A percentile compares a stretch with the other conserved stretches of the same genome.
phyloP scores from a whole-genome alignment of 176 grass and related monocot genomes.

The Aegilops speltoides region DNA sequence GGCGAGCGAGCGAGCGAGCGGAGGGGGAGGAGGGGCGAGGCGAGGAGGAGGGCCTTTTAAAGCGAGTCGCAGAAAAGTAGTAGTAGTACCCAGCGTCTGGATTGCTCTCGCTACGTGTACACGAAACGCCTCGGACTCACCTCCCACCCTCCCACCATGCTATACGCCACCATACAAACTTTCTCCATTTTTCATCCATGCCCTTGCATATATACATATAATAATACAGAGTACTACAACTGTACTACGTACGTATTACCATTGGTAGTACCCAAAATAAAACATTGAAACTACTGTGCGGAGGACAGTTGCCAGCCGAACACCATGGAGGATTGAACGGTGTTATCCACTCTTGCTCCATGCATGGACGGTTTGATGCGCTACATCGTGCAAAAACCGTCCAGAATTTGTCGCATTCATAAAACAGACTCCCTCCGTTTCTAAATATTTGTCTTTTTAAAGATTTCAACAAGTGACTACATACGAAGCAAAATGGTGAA shows the following conservation, averaged over 20 bases:
- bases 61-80: slow-evolving; percentile 23
- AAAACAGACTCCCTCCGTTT: background rate
- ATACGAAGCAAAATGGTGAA: too few relatives aligned
- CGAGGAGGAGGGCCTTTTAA: slow-evolving; percentile 51
- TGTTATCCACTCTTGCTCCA: too few relatives aligned
- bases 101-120: slow-evolving; percentile 38
- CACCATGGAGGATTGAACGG: too few relatives aligned
- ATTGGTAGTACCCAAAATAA: too few relatives aligned
- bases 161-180: background rate
- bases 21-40: background rate
- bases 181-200: background rate
- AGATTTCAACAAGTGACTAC: too few relatives aligned
- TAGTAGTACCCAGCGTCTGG: background rate
- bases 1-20: slow-evolving; percentile 15
- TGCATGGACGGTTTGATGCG: too few relatives aligned
- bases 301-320: too few relatives aligned
- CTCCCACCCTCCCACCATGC: background rate
- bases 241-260: too few relatives aligned
- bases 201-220: background rate
- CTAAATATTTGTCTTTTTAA: too few relatives aligned
- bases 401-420: background rate
- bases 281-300: too few relatives aligned
- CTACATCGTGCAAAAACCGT: too few relatives aligned
- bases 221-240: too few relatives aligned
- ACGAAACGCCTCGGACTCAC: slow-evolving; percentile 19